Evolutionary conservation across 768 basidiomycete genomes (phyloP).

Genomic region (Calvatia gigantea): DNA sequence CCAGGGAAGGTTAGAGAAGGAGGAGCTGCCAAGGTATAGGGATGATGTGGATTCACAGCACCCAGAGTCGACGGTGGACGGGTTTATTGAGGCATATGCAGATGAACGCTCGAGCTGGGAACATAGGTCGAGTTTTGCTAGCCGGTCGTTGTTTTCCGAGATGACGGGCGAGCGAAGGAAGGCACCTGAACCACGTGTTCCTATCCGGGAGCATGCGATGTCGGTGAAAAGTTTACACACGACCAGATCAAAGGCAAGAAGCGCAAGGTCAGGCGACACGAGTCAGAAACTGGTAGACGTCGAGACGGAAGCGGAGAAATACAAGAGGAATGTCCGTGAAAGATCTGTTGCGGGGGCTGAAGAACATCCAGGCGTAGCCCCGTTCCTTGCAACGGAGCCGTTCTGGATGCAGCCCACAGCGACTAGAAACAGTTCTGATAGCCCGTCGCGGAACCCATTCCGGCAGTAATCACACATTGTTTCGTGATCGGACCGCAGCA

Average conservation of each 20-base stretch:
- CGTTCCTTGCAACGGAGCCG: constrained; percentile 26
- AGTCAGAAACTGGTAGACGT: background rate
- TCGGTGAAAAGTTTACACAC: constrained; percentile 13
- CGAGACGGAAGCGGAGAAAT: constrained; percentile 57
- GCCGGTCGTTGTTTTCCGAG: constrained; percentile 58
- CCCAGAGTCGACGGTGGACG: constrained; percentile 46
- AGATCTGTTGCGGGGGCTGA: background rate
- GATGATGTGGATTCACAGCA: constrained; percentile 24
- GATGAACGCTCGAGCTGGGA: constrained; percentile 21
- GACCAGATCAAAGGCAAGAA: background rate
- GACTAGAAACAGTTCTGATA: constrained; percentile 16
- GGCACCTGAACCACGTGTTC: constrained; percentile 71
- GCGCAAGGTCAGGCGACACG: background rate
- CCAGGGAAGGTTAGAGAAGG: constrained; percentile 20
- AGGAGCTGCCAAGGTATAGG: constrained; percentile 18
- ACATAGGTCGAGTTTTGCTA: background rate
- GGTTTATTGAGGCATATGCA: constrained; percentile 45
- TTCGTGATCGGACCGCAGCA: background rate
- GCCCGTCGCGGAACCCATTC: constrained; percentile 25
- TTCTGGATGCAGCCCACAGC: constrained; percentile 33
- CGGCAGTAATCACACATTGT: constrained; percentile 14
- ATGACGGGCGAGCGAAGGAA: constrained; percentile 59
- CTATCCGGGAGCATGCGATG: constrained; percentile 43
- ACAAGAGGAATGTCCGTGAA: constrained; percentile 44
- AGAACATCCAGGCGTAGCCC: background rate